Evolutionary conservation across 148 eudicot genomes (phyloP).

Genomic region (Silene latifolia): DNA sequence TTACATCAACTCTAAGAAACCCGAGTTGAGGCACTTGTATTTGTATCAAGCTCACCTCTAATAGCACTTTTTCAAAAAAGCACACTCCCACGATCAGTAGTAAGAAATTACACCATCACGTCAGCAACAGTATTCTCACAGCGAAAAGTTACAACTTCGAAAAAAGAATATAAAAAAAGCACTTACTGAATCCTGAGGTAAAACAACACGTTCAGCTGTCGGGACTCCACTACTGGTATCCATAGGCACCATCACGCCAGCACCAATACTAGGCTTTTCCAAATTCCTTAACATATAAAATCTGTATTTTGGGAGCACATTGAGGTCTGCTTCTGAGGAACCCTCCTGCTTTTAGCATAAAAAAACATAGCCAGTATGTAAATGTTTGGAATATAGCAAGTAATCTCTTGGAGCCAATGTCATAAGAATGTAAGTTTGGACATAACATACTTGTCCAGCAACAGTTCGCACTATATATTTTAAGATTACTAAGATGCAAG

Average conservation of each 20-base stretch:
- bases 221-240: slow-evolving; percentile 55
- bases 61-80: too few species aligned
- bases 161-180: neutral
- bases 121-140: neutral
- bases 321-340: too few species aligned
- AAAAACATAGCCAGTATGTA: slow-evolving; percentile 3
- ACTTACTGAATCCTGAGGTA: slow-evolving; percentile 93
- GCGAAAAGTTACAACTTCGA: neutral
- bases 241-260: slow-evolving; percentile 79
- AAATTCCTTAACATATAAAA: slow-evolving; percentile 37
- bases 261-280: slow-evolving; percentile 54
- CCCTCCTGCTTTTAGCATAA: slow-evolving; percentile 62
- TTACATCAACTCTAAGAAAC: neutral
- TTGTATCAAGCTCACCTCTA: neutral
- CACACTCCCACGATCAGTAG: neutral
- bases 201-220: slow-evolving; percentile 68
- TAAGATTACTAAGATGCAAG: slow-evolving; percentile 78
- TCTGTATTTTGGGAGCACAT: too few species aligned
- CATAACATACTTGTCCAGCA: slow-evolving; percentile 70
- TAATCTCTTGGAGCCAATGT: neutral
- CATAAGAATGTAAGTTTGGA: too few species aligned
- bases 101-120: neutral
- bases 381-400: neutral
- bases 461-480: slow-evolving; percentile 39
- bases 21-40: neutral